Conservation (phyloP, 306 rosid genomes). For the Prunus kanzakura region DNA sequence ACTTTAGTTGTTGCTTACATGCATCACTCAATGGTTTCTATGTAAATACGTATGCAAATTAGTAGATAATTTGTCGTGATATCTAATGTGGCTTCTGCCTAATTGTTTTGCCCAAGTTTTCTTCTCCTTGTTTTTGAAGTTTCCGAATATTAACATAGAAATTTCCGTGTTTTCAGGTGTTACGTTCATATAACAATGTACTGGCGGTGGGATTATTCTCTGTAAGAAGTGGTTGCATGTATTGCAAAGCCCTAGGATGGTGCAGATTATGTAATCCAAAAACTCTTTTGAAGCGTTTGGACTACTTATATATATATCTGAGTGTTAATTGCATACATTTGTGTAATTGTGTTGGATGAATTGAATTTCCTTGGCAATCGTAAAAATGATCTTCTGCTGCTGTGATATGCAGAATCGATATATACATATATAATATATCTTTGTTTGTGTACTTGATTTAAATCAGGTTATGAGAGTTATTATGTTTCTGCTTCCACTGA, state of each 20-base stretch:
- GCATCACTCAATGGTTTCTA: not conserved
- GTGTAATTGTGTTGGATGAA: not conserved
- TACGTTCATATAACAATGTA: not conserved
- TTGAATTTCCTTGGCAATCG: too few relatives aligned
- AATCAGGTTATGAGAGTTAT: too few relatives aligned
- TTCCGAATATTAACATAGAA: not conserved
- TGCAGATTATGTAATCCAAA: not conserved
- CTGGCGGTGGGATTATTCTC: not conserved
- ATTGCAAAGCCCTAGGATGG: not conserved
- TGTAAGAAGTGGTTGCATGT: slow-evolving; percentile 5
- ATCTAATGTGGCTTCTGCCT: not conserved
- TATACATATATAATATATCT: too few relatives aligned
- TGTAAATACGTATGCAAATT: not conserved
- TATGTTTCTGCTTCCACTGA: too few relatives aligned
- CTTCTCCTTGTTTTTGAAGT: not conserved
- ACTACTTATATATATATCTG: not conserved
- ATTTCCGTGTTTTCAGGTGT: slow-evolving; percentile 1
- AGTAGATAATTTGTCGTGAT: not conserved
- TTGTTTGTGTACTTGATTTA: too few relatives aligned
- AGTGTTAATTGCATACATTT: not conserved
- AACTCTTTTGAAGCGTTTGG: not conserved
- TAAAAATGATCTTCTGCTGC: not conserved
- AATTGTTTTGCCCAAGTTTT: not conserved
- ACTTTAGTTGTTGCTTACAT: not conserved
- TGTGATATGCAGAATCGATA: not conserved